phyloP scores from a whole-genome alignment of 78 protist genomes.

The Dictyostelium citrinum region DNA sequence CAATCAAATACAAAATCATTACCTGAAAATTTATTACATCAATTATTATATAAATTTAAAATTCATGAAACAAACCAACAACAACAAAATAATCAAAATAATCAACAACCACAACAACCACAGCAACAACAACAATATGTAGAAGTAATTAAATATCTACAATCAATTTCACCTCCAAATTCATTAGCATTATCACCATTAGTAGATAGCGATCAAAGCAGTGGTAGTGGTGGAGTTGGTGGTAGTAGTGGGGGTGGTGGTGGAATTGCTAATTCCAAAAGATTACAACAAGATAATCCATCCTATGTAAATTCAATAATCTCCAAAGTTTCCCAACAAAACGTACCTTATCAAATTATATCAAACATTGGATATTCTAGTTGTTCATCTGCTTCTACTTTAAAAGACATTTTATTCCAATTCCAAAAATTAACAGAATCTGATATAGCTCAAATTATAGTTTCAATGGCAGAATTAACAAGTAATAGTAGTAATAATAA shows the following conservation, averaged over 20 bases:
- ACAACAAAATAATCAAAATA: not conserved
- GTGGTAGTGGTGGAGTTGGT: not conserved
- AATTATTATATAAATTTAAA: slow-evolving; percentile 56
- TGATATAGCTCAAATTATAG: slow-evolving; percentile 44
- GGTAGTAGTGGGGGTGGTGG: not conserved
- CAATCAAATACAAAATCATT: slow-evolving; percentile 64
- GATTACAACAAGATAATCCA: slow-evolving; percentile 8
- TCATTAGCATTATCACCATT: slow-evolving; percentile 26
- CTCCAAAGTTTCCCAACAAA: slow-evolving; percentile 2
- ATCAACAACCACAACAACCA: slow-evolving; percentile 7
- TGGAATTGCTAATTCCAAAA: not conserved
- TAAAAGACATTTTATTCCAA: slow-evolving; percentile 62
- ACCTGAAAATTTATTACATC: slow-evolving; percentile 75
- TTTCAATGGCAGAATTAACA: slow-evolving; percentile 52
- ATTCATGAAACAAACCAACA: not conserved
- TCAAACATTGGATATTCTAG: not conserved
- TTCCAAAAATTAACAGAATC: slow-evolving; percentile 46
- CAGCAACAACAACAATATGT: not conserved
- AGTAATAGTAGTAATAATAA: not conserved
- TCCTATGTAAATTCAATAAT: not conserved
- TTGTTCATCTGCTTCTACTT: slow-evolving; percentile 15
- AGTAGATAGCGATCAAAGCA: not conserved
- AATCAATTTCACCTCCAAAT: slow-evolving; percentile 24
- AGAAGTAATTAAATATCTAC: slow-evolving; percentile 18
- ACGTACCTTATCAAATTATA: slow-evolving; percentile 8